Evolutionary conservation across 2,329 filamentous ascomycete species (phyloP), one percentile per base, ranked within the genome.

Genomic region (Graphium sp.): DNA sequence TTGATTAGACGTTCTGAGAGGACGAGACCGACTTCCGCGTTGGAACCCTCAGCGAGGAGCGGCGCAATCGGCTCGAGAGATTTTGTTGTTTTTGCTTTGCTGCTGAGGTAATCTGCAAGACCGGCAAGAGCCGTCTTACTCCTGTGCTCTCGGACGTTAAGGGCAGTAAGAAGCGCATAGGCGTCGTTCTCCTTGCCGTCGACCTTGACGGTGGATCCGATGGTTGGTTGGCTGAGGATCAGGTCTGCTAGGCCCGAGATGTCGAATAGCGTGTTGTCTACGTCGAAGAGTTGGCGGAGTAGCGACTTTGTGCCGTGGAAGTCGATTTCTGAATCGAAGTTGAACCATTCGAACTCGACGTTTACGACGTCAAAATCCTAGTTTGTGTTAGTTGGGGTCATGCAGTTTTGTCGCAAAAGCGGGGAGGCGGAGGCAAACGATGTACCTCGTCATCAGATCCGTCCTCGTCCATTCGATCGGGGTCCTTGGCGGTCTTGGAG

Each of bases 311-410:
- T 69, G 33, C 89, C 89, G 54, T 95, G 87, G 53, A 95, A 95
- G 53, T 98, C 89, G 42, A 92, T 66, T 6, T 79, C 72, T 2
- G 80, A 65, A 42, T 89, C 77, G 36, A 87, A 92, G 55, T 94
- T 91, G 59, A 95, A 98, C 80, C 84, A 95, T 58, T 98, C 89
- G 45, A 98, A 98, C 39, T 95, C 87, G 33, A 95, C 84, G 47
- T 95, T 77, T 39, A 98, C 73, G 50, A 87, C 78, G 47, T 93
- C 80, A 45, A 84, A 78, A 44, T 93, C 82, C 81, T 92, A 31
- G 5, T 20, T 16, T 5, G 21, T 32, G 15, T 46, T 31, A 39
- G 34, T n/a, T 22, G 18, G 12, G 16, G 15, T 24, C 31, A 8
- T 22, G 4, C n/a, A 22, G 20, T 38, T 21, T 39, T 31, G 29